These are phyloP conservation scores for Daphne laureola DNA, from an alignment of 441 rosid species.

Conservation along the genomic window DNA sequence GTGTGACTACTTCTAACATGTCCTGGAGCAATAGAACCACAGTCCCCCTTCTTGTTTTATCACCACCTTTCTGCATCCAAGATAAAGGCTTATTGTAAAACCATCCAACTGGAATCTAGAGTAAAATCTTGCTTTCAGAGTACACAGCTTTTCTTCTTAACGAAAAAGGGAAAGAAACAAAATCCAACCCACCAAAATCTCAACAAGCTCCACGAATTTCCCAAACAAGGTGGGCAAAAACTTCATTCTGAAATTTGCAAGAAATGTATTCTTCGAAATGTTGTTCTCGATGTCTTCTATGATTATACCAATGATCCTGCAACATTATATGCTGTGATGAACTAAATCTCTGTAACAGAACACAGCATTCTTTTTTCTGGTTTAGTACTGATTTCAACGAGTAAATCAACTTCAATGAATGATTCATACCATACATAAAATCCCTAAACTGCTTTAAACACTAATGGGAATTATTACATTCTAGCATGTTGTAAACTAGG, in stretches of 20 bases:
- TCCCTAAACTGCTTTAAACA: too few species aligned
- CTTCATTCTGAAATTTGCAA: slow-evolving; percentile 84
- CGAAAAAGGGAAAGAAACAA: too few species aligned
- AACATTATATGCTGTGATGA: slow-evolving; percentile 15
- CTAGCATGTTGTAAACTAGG: too few species aligned
- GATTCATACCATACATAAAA: too few species aligned
- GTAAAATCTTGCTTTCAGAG: slow-evolving; percentile 8
- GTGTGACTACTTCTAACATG: slow-evolving; percentile 92
- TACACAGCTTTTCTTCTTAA: too few species aligned
- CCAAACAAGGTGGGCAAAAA: slow-evolving; percentile 65
- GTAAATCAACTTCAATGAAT: too few species aligned
- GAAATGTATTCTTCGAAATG: slow-evolving; percentile 78
- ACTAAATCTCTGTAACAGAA: not conserved
- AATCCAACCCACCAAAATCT: slow-evolving; percentile 62
- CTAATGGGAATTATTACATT: too few species aligned
- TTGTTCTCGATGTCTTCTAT: slow-evolving; percentile 85
- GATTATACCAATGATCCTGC: slow-evolving; percentile 84
- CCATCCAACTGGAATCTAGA: too few species aligned
- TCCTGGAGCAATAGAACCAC: slow-evolving; percentile 88
- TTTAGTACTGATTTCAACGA: too few species aligned
- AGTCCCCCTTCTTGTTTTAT: slow-evolving; percentile 61
- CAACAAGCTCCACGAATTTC: slow-evolving; percentile 89
- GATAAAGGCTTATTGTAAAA: slow-evolving; percentile 4
- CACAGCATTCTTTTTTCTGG: not conserved
- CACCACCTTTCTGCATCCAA: slow-evolving; percentile 82